Base-by-base conservation (phyloP, 2,329 filamentous ascomycete species). In the Alternaria gansuensis region DNA sequence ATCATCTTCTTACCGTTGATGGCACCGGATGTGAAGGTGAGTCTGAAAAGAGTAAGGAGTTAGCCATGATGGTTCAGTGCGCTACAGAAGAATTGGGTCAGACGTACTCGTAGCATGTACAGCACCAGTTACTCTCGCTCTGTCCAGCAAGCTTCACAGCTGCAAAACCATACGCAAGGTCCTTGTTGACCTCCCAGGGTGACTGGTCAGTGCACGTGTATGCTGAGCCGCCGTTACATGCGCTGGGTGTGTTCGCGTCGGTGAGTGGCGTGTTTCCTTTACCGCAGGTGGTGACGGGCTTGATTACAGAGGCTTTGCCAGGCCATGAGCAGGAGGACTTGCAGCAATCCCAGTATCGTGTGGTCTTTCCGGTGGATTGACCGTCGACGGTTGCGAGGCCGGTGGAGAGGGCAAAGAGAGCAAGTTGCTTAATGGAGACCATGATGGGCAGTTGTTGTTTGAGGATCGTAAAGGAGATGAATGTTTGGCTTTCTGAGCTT, bases 241-340 rank as follows among this genome's bases (percentile, higher is more conserved):
- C 86, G 26, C 77, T 81, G 55, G 71, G 77, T 4, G 82, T 81
- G 57, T 81, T 79, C 67, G 80, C 75, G 70, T 87, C 79, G 43
- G 79, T 76, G 51, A 89, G 75, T 4, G 83, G 84, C 57, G 82
- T 82, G 79, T 89, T 84, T 57, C 80, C 77, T 66, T 79, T 82
- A 75, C 84, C 81, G 75, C 87, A 89, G 46, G 82, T 84, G 37
- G 76, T 75, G 54, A 87, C 83, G 17, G 85, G 83, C 52, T 76
- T 68, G 66, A 76, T 81, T 72, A 87, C 82, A 36, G 79, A 65
- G 3, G 84, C 85, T 70, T 89, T 89, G 57, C 78, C 82, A 7
- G 80, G 67, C 87, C 87, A 83, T 9, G 83, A 82, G 74, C 88
- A 90, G 14, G 85, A 88, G 28, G 87, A 84, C 79, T 91, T 91